A percentile compares a stretch with the other conserved stretches of the same genome.
phyloP scores from a whole-genome alignment of 352 stramenopile genomes.

The Globisporangium spiculum region DNA sequence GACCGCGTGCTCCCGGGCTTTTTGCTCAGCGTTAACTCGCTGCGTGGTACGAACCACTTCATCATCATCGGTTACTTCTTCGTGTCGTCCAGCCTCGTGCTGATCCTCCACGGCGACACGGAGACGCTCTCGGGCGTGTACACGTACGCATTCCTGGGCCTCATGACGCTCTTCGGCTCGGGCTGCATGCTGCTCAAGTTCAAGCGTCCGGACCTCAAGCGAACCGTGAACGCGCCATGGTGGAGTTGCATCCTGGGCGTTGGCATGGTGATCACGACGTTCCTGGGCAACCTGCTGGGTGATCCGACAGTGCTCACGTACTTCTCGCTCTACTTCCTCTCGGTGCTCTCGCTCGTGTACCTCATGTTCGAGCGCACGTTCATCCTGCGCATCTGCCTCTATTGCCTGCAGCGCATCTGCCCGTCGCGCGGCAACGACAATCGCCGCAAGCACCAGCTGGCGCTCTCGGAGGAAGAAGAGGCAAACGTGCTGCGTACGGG shows the following conservation, averaged over 20 bases:
- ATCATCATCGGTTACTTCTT: conserved; percentile 92
- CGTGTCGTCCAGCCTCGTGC: conserved; percentile 83
- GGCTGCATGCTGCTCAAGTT: conserved; percentile 95
- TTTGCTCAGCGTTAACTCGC: conserved; percentile 75
- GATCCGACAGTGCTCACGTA: conserved; percentile 87
- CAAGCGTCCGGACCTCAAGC: conserved; percentile 89
- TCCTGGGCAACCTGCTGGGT: conserved; percentile 83
- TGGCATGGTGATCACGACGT: conserved; percentile 77
- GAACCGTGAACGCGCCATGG: conserved; percentile 86
- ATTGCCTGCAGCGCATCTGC: conserved; percentile 72
- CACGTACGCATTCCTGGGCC: conserved; percentile 93
- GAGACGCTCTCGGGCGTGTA: conserved; percentile 93
- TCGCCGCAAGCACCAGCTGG: conserved; percentile 23
- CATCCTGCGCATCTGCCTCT: conserved; percentile 78
- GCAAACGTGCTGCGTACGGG: conserved; percentile 65
- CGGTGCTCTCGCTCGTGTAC: conserved; percentile 75
- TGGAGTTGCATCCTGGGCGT: conserved; percentile 83
- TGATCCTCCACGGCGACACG: conserved; percentile 90
- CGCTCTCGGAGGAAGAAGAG: conserved; percentile 32
- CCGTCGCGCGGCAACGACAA: conserved; percentile 47
- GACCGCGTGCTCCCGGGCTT: conserved; percentile 86
- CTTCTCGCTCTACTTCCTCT: conserved; percentile 88
- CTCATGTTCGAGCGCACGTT: conserved; percentile 90
- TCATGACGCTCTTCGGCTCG: conserved; percentile 93
- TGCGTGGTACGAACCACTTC: conserved; percentile 89